Evolutionary conservation across 164 flowering plant species (phyloP).

Genomic region (Malania oleifera): DNA sequence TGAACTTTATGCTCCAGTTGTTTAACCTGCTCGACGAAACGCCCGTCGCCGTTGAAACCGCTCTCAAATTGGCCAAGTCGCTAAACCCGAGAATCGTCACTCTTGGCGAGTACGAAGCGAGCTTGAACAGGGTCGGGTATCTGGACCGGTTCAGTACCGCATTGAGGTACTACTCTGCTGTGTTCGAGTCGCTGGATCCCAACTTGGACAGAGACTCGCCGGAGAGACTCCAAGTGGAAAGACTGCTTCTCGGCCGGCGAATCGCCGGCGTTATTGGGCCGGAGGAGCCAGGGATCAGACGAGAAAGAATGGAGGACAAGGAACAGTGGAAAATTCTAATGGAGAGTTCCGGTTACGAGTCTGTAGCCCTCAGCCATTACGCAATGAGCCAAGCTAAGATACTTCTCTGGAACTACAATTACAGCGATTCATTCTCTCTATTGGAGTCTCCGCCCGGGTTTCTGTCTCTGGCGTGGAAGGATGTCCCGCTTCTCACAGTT

Average conservation of each 20-base stretch:
- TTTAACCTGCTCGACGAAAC: constrained; percentile 65
- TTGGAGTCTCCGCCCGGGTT: constrained; percentile 66
- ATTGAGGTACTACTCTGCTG: constrained; percentile 54
- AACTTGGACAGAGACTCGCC: constrained; percentile 52
- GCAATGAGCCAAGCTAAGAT: constrained; percentile 82
- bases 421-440: constrained; percentile 55
- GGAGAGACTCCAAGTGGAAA: constrained; percentile 61
- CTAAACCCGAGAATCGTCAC: constrained; percentile 68
- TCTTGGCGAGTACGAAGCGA: constrained; percentile 78
- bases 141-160: constrained; percentile 55
- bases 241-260: constrained; percentile 50
- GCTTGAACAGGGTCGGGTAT: constrained; percentile 56
- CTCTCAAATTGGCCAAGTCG: constrained; percentile 57
- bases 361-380: constrained; percentile 67
- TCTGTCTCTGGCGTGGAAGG: constrained; percentile 80
- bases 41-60: constrained; percentile 35
- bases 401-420: constrained; percentile 77
- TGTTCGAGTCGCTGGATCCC: constrained; percentile 88
- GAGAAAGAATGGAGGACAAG: constrained; percentile 65
- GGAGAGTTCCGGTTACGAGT: constrained; percentile 64
- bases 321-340: constrained; percentile 59
- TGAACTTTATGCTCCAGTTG: constrained; percentile 88
- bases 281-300: constrained; percentile 29
- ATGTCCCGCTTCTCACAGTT: constrained; percentile 71
- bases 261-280: constrained; percentile 51